Percentiles rank a stretch among this genome's conserved stretches.
phyloP scores from a whole-genome alignment of 768 basidiomycete species.

The Boletus pseudopeckii region DNA sequence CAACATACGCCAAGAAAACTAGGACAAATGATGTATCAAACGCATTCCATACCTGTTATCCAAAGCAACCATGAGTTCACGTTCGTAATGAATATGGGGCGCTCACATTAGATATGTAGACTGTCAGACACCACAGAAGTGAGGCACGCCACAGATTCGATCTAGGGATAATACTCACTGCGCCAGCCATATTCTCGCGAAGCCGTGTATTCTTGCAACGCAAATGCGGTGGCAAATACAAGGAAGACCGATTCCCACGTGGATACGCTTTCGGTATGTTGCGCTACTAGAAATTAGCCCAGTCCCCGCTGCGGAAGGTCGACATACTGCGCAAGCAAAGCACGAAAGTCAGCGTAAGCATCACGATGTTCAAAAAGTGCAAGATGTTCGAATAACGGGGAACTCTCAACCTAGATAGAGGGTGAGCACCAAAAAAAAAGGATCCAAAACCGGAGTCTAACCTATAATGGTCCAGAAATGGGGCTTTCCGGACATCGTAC shows the following conservation, averaged over 20 bases:
- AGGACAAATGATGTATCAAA: conserved; percentile 76
- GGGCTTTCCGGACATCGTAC: conserved; percentile 63
- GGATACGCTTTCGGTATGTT: conserved; percentile 48
- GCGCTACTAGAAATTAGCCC: conserved; percentile 41
- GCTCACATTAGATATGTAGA: conserved; percentile 79
- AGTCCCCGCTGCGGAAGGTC: background rate
- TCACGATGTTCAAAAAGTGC: conserved; percentile 74
- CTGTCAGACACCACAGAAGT: conserved; percentile 29
- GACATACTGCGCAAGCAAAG: conserved; percentile 70
- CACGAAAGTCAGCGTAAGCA: conserved; percentile 66
- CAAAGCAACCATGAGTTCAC: background rate
- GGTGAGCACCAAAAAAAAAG: background rate
- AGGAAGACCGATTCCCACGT: conserved; percentile 72
- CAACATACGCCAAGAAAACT: conserved; percentile 66
- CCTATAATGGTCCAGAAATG: conserved; percentile 85
- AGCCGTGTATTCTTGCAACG: conserved; percentile 84
- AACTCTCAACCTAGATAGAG: conserved; percentile 60
- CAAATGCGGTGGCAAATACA: conserved; percentile 72
- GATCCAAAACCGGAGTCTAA: conserved; percentile 18
- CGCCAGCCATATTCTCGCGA: conserved; percentile 86
- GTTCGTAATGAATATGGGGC: background rate
- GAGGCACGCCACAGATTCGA: background rate
- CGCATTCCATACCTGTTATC: conserved; percentile 79
- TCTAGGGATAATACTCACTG: conserved; percentile 49
- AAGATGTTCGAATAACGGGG: conserved; percentile 75